Evolutionary conservation across 2,329 filamentous ascomycete species (phyloP).

Genomic region (Calonectria hongkongensis): DNA sequence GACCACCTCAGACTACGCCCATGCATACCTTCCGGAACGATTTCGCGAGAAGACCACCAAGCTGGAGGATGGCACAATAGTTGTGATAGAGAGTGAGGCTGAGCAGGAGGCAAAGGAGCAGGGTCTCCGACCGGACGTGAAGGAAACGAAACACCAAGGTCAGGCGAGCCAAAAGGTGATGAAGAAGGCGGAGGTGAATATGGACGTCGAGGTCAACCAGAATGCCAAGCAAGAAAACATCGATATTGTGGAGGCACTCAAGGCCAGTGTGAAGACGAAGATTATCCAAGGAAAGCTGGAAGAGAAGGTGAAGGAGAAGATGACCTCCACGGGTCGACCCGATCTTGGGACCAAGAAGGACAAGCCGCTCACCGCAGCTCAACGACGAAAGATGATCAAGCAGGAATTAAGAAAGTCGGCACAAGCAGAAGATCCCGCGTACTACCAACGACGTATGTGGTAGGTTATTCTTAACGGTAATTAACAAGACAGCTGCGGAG

Average conservation of each 20-base stretch:
- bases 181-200: constrained; percentile 40
- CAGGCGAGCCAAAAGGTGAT: constrained; percentile 31
- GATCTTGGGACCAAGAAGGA: constrained; percentile 57
- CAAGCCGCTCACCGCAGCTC: constrained; percentile 70
- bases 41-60: constrained; percentile 68
- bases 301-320: constrained; percentile 55
- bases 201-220: constrained; percentile 37
- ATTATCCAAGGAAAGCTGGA: constrained; percentile 36
- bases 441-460: constrained; percentile 74
- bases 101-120: constrained; percentile 55
- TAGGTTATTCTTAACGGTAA: constrained; percentile 52
- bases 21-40: constrained; percentile 70
- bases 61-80: constrained; percentile 67
- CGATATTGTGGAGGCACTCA: constrained; percentile 58
- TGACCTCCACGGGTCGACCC: background rate
- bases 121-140: constrained; percentile 60
- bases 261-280: constrained; percentile 58
- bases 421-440: constrained; percentile 66
- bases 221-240: constrained; percentile 53
- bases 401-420: constrained; percentile 72
- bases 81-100: constrained; percentile 62
- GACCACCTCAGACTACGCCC: constrained; percentile 64
- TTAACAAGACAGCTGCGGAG: background rate
- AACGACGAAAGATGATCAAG: constrained; percentile 75
- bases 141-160: constrained; percentile 53